Evolutionary conservation across 345 rosid species (phyloP), one percentile per base, ranked within the genome.

Genomic region (Syzygium oleosum): DNA sequence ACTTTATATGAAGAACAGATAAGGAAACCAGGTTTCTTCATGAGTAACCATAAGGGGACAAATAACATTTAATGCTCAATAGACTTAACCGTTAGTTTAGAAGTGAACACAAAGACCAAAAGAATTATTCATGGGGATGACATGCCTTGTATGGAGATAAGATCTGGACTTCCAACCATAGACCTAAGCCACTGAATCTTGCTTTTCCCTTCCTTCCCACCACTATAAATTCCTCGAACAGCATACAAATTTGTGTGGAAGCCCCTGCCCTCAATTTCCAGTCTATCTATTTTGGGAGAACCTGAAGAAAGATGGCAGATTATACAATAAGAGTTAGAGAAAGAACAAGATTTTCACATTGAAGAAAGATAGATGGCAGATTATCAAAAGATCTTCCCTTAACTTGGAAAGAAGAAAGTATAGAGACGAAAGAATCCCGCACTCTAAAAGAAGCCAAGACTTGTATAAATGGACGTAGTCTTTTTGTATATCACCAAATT

Each of bases 141-240:
- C 87, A 84, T 93, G 95, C 99, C 99, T 92, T 91, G 98, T 90
- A 95, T 95, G 87, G 99, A 96, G 88, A 97, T 96, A 88, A 96
- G 98, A 92, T 96, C 99, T 77, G 99, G 99, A 94, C 99, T 97
- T 68, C 99, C 99, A 87, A 97, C 95, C 98, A 96, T 97, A 84
- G 99, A 93, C 88, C 99, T 92, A 87, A 96, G 98, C 99, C 99
- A 97, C 77, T 96, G 99, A 86, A 97, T 95, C 91, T 93, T 95
- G 91, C 99, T 96, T 93, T 96, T 96, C 9, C 99, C 99, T 94
- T 97, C 99, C 91, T 91, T 96, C 91, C 99, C 99, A 89, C 99
- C 99, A 91, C 93, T 94, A 90, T 97, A 97, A 91, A 88, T 88
- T 85, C 99, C 98, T 80, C 92, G 90, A 88, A 97, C 94, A 90